Base-by-base conservation (phyloP, 306 rosid genomes). In the Lagenaria siceraria region DNA sequence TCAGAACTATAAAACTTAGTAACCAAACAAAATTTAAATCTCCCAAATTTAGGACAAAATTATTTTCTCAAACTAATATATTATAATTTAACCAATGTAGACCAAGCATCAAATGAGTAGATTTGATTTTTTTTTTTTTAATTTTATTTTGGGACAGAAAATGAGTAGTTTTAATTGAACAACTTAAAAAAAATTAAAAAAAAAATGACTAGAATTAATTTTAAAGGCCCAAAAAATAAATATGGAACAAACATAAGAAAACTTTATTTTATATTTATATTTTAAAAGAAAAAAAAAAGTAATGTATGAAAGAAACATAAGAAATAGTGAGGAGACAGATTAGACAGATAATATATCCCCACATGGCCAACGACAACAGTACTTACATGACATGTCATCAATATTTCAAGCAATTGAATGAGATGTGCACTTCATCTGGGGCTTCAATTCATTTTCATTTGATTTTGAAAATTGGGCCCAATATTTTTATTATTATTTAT, bases 331-430 rank as follows among this genome's bases (percentile, higher is more conserved):
- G 80, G 77, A 60, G 90, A 84, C 90, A 79, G 90, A 86, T 78
- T 82, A 81, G 91, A 90, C 83, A 74, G 86, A 75, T 74, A 85
- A 82, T 78, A 88, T 85, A 88, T 77, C 77, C 77, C 87, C 85
- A 84, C 85, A 84, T 82, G 93, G 85, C 48, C 85, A 54, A 76
- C 48, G 51, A 79, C 38, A 81, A 85, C 83, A 90, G 5, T 83
- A 40, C 78, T 78, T 79, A 86, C 97, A 84, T 87, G 95, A 82
- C 85, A 81, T 88, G 97, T 84, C 85, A 86, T 71, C 87, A 64
- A 56, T 62, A 74, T 83, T 76, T 87, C 90, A 76, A 84, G 85
- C 94, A 91, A 74, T 24, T 58, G 86, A 33, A 46, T 85, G 52
- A 82, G 81, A 79, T 75, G 80, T 77, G 81, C 80, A 80, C 80